phyloP scores from a whole-genome alignment of 371 early-diverging fungal genomes.

The Mortierella sp. region DNA sequence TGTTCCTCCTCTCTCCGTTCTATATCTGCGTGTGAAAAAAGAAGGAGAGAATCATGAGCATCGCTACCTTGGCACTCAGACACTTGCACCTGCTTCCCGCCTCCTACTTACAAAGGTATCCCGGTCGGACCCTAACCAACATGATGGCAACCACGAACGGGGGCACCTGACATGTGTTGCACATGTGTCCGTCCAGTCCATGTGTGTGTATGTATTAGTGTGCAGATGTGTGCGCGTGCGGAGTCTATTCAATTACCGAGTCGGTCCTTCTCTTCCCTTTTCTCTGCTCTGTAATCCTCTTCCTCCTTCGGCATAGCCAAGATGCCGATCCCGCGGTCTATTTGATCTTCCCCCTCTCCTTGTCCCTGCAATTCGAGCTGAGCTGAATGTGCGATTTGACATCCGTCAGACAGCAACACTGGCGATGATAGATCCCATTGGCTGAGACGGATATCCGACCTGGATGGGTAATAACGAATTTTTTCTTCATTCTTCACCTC shows the following conservation, averaged over 20 bases:
- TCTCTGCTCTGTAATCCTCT: background rate
- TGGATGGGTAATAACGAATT: background rate
- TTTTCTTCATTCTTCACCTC: background rate
- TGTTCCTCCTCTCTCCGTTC: background rate
- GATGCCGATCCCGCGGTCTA: slow-evolving; percentile 3
- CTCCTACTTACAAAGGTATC: background rate
- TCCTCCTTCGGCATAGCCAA: background rate
- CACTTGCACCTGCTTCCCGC: background rate
- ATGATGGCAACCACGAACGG: background rate
- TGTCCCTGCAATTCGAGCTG: background rate
- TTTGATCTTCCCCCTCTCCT: background rate
- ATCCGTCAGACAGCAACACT: background rate
- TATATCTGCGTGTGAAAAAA: background rate
- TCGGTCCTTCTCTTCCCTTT: background rate
- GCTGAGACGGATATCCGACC: background rate
- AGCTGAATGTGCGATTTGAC: background rate
- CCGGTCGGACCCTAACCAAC: background rate
- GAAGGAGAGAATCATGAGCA: background rate
- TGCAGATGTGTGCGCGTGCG: background rate
- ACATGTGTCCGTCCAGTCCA: background rate
- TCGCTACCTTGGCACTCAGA: background rate
- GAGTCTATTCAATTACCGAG: background rate
- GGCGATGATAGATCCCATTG: background rate
- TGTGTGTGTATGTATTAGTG: background rate
- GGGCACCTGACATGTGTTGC: background rate